A percentile compares a stretch with the other conserved stretches of the same genome.
These are phyloP conservation scores for Cyberlindnera americana DNA, from an alignment of 805 yeast species.

Conservation along the genomic window DNA sequence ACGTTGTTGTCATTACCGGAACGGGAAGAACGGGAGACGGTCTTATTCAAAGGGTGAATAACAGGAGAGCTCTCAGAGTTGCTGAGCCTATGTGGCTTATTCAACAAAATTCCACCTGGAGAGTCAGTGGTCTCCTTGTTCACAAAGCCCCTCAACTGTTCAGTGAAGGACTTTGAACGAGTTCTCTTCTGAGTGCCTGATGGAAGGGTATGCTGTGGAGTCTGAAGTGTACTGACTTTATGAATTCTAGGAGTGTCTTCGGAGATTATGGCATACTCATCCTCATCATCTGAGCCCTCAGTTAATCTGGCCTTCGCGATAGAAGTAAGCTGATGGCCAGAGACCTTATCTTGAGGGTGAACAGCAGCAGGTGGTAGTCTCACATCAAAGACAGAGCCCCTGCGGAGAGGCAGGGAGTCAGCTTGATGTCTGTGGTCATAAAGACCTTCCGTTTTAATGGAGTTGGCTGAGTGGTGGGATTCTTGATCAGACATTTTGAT, in stretches of 20 bases:
- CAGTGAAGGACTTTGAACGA: constrained; percentile 35
- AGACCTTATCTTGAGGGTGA: background rate
- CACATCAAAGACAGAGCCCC: constrained; percentile 20
- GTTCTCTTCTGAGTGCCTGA: constrained; percentile 16
- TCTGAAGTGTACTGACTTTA: constrained; percentile 4
- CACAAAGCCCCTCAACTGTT: constrained; percentile 36
- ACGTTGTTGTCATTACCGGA: constrained; percentile 17
- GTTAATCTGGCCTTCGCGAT: constrained; percentile 1
- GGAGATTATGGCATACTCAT: constrained; percentile 20
- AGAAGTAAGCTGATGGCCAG: background rate
- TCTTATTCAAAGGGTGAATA: constrained; percentile 22
- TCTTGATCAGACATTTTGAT: constrained; percentile 29
- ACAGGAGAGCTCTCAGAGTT: constrained; percentile 22
- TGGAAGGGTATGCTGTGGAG: constrained; percentile 1
- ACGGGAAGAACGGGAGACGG: constrained; percentile 23
- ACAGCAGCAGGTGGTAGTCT: constrained; percentile 24
- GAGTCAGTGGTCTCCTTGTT: constrained; percentile 28
- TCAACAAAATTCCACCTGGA: constrained; percentile 31
- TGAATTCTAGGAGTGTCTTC: constrained; percentile 12
- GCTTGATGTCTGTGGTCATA: constrained; percentile 49
- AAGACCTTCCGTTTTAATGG: constrained; percentile 39
- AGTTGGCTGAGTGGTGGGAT: constrained; percentile 23
- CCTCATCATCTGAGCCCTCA: constrained; percentile 11
- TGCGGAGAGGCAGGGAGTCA: constrained; percentile 37
- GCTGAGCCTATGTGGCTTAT: constrained; percentile 23